These are phyloP conservation scores for Linum trigynum DNA, from an alignment of 345 rosid species.

Conservation along the genomic window DNA sequence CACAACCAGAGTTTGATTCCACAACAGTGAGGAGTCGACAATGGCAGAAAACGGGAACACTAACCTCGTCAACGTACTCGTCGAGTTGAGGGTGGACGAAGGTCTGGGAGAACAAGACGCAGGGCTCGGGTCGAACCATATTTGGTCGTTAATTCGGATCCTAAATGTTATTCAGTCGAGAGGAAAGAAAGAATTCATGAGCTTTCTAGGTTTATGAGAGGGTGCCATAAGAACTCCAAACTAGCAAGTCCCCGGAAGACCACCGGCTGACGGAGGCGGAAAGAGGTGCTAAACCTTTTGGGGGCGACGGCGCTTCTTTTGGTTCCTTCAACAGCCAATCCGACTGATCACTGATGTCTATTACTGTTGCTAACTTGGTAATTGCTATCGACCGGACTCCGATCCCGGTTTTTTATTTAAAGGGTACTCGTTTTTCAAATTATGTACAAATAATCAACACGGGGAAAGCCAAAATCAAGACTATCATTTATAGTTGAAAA, in stretches of 20 bases:
- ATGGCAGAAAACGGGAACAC: background rate
- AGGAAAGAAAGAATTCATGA: background rate
- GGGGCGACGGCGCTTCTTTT: no score
- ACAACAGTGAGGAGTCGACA: background rate
- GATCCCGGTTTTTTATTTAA: no score
- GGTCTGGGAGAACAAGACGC: constrained; percentile 84
- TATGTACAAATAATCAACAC: no score
- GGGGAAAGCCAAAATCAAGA: no score
- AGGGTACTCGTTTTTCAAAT: no score
- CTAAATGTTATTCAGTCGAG: background rate
- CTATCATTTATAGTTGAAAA: no score
- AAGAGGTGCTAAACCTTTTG: no score
- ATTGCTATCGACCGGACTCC: no score
- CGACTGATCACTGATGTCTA: no score
- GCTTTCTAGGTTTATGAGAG: background rate
- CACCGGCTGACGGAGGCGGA: background rate
- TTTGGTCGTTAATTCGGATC: background rate
- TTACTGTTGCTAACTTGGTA: no score
- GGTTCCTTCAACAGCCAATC: no score
- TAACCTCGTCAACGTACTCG: constrained; percentile 95
- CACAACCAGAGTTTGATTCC: background rate
- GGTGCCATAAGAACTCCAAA: background rate
- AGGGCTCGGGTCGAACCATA: constrained; percentile 92
- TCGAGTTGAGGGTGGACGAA: constrained; percentile 91
- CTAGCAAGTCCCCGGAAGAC: background rate